Evolutionary conservation across 2,329 filamentous ascomycete genomes (phyloP).

Genomic region (Hortaea werneckii): DNA sequence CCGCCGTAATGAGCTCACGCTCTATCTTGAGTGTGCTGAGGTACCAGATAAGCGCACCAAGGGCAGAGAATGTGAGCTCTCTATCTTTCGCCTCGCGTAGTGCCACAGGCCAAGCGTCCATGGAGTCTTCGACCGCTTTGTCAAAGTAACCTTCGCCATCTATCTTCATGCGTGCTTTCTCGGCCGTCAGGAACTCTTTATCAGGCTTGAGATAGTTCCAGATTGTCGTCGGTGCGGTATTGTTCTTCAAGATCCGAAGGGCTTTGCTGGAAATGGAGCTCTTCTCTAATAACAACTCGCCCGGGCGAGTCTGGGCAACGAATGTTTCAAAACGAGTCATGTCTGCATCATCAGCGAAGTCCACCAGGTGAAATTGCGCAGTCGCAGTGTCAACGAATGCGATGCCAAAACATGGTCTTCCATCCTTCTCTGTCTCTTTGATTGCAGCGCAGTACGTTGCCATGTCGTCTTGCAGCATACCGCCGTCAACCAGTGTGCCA

Average conservation of each 20-base stretch:
- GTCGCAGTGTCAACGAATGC: constrained; percentile 93
- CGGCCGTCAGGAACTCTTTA: constrained; percentile 84
- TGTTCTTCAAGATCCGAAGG: constrained; percentile 89
- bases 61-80: constrained; percentile 76
- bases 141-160: constrained; percentile 69
- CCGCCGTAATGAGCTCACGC: constrained; percentile 72
- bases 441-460: constrained; percentile 92
- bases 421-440: constrained; percentile 60
- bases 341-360: constrained; percentile 84
- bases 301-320: constrained; percentile 80
- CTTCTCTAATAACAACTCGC: constrained; percentile 84
- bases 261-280: constrained; percentile 71
- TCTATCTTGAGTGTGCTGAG: constrained; percentile 77
- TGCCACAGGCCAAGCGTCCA: constrained; percentile 64
- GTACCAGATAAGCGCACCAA: constrained; percentile 83
- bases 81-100: constrained; percentile 66
- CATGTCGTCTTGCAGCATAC: constrained; percentile 97
- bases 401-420: constrained; percentile 75
- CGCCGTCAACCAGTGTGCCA: constrained; percentile 86
- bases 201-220: constrained; percentile 88
- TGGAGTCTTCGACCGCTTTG: constrained; percentile 46
- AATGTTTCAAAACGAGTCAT: constrained; percentile 97
- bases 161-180: constrained; percentile 71
- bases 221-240: constrained; percentile 80
- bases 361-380: constrained; percentile 85